Conservation (phyloP, 1,284 basidiomycete species). For the Anthracocystis panici-leucophaei region DNA sequence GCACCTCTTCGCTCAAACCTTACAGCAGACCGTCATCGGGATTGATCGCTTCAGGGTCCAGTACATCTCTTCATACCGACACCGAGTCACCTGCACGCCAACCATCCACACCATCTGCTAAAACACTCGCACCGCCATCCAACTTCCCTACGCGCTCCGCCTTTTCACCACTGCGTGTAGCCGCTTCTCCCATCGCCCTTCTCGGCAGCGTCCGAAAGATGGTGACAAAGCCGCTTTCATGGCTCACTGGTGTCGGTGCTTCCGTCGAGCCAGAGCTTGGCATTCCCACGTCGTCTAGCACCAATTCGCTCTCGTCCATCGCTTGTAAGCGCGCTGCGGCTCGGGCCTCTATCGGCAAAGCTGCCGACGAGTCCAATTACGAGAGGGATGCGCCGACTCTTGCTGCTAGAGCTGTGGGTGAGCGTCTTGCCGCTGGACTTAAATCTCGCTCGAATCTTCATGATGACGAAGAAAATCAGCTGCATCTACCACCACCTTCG, state of each 20-base stretch:
- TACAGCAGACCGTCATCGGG: conserved; percentile 38
- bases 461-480: conserved; percentile 46
- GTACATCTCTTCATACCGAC: conserved; percentile 21
- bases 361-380: conserved; percentile 11
- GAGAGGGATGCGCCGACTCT: conserved; percentile 43
- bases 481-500: conserved; percentile 23
- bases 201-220: conserved; percentile 54
- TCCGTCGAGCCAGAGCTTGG: conserved; percentile 35
- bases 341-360: conserved; percentile 26
- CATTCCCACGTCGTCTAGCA: conserved; percentile 49
- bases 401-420: conserved; percentile 48
- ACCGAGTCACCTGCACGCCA: conserved; percentile 20
- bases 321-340: conserved; percentile 40
- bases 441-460: conserved; percentile 34
- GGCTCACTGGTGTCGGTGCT: conserved; percentile 42
- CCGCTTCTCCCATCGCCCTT: conserved; percentile 48
- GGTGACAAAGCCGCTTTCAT: conserved; percentile 52
- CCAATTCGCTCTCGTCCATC: conserved; percentile 46
- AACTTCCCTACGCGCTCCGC: conserved; percentile 26
- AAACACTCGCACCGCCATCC: conserved; percentile 34
- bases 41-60: conserved; percentile 19
- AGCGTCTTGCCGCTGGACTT: conserved; percentile 48
- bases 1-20: conserved; percentile 48
- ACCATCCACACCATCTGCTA: conserved; percentile 24
- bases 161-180: conserved; percentile 44